Evolutionary conservation across 129 eudicot species (phyloP).

Genomic region (Daucus carota): DH1_v3.0 NC_030387.2:3894501-3895000

Average conservation of each 20-base stretch:
- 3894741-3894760: constrained; percentile 25
- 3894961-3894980: constrained; percentile 38
- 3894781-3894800: constrained; percentile 54
- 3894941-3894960: constrained; percentile 15
- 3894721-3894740: neutral
- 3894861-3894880: constrained; percentile 5
- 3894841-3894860: constrained; percentile 1
- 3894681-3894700: neutral
- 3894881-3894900: constrained; percentile 24
- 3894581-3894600: neutral
- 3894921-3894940: constrained; percentile 23
- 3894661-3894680: neutral
- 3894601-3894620: neutral
- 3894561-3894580: neutral
- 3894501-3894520: neutral
- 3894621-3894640: neutral
- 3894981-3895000: constrained; percentile 46
- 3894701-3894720: neutral
- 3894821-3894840: constrained; percentile 35
- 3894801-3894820: constrained; percentile 59
- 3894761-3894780: constrained; percentile 21
- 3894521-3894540: too few relatives aligned
- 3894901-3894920: constrained; percentile 47
- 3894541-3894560: neutral
- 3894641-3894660: neutral